Base-by-base conservation (phyloP, 495 filamentous ascomycete genomes). In the Aspergillus kassunensis region DNA sequence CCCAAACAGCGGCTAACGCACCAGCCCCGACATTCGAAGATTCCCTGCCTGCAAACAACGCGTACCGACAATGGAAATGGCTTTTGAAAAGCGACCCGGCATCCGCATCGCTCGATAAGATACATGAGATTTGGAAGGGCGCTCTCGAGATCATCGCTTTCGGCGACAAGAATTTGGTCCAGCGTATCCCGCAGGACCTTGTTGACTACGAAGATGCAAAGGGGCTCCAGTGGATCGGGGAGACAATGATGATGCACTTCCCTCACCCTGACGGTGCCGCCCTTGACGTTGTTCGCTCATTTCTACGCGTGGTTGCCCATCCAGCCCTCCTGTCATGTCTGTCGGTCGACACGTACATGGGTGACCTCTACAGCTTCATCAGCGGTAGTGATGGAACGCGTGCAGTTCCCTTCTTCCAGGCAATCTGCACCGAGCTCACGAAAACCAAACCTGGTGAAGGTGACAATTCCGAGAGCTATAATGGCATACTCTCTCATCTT, bases 361-460 rank as follows among this genome's bases (percentile, higher is more conserved):
- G 45, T 0, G 45, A 49, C 21, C 45, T 49, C 4, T 49, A 49
- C 20, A 11, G 2, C 12, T 49, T 49, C 21, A 49, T 49, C 5
- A 16, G 19, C 9, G 45, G 45, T 8, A 49, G 45, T 18, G 27
- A 19, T 39, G 45, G 45, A 24, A 11, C 45, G 3, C 10, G 45
- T 23, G 45, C 33, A 0, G 10, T 49, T 2, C 45, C 45, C 2
- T 49, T 37, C 45, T 49, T 49, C 13, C 31, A 29, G 8, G 15
- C n/a, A 1, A 33, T 39, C 45, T 27, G 20, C 5, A n/a, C 24
- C 24, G 24, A 27, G 4, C 24, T 27, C 24, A 27, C 24, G 24
- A 27, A n/a, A n/a, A n/a, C n/a, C n/a, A n/a, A n/a, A n/a, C n/a
- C n/a, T n/a, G n/a, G n/a, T n/a, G n/a, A n/a, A n/a, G n/a, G n/a